A percentile compares a stretch with the other conserved stretches of the same genome.
phyloP scores from a whole-genome alignment of 495 filamentous ascomycete genomes.

The Aspergillus bertholletiae region DNA sequence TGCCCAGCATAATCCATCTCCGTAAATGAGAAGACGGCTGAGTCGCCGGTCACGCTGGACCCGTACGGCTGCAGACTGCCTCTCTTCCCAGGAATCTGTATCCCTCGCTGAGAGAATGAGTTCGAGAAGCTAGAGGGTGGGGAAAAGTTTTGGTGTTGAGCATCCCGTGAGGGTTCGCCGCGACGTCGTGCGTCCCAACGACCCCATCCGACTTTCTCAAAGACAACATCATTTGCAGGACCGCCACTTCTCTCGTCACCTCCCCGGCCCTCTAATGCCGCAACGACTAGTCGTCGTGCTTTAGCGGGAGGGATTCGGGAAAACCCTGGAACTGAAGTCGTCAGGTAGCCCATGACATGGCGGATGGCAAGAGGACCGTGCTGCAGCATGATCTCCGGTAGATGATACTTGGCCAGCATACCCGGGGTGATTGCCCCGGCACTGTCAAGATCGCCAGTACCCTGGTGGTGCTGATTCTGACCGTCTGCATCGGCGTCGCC shows the following conservation, averaged over 20 bases:
- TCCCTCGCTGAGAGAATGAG: conserved; percentile 48
- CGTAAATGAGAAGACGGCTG: conserved; percentile 70
- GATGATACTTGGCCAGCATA: conserved; percentile 86
- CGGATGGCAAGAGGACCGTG: conserved; percentile 92
- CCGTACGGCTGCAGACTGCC: conserved; percentile 48
- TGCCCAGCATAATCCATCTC: conserved; percentile 50
- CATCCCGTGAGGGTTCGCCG: conserved; percentile 57
- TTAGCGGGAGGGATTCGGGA: conserved; percentile 87
- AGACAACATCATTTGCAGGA: conserved; percentile 70
- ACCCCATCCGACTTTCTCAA: conserved; percentile 97
- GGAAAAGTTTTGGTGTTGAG: conserved; percentile 28
- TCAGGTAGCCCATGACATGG: conserved; percentile 89
- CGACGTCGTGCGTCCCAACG: conserved; percentile 84
- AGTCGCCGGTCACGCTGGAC: conserved; percentile 65
- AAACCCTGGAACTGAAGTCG: conserved; percentile 89
- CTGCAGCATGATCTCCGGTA: conserved; percentile 83
- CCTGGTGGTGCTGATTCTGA: conserved; percentile 35
- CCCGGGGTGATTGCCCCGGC: conserved; percentile 78
- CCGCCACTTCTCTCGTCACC: conserved; percentile 61
- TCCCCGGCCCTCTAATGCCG: conserved; percentile 74
- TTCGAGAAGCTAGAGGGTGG: conserved; percentile 52
- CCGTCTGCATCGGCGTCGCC: conserved; percentile 58
- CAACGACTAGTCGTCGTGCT: conserved; percentile 82
- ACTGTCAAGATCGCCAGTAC: conserved; percentile 55
- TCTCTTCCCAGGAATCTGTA: conserved; percentile 62